These are phyloP conservation scores for Quercus lobata DNA, from an alignment of 331 rosid species.

Conservation along the genomic window DNA sequence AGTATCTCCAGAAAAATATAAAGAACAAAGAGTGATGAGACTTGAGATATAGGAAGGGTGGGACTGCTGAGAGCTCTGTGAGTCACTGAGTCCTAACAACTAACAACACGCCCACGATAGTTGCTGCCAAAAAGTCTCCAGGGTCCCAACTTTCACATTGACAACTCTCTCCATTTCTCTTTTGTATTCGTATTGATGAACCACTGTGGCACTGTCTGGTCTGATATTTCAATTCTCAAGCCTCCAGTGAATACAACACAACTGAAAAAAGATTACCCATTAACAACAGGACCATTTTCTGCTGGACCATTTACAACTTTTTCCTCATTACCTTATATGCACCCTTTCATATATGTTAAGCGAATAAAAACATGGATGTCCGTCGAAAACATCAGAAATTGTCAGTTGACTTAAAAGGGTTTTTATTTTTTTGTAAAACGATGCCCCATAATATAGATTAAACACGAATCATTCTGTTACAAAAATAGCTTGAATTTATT, in stretches of 20 bases:
- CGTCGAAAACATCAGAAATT: too few relatives aligned
- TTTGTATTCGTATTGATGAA: neutral
- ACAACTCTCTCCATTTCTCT: slow-evolving; percentile 11
- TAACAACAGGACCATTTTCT: neutral
- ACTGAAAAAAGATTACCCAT: neutral
- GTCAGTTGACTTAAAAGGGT: too few relatives aligned
- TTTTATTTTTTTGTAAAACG: too few relatives aligned
- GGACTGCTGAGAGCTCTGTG: slow-evolving; percentile 30
- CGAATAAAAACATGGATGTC: too few relatives aligned
- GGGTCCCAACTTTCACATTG: neutral
- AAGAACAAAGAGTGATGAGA: slow-evolving; percentile 40
- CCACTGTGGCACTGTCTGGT: neutral
- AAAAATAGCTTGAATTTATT: neutral
- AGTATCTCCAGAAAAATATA: slow-evolving; percentile 7
- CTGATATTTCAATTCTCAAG: neutral
- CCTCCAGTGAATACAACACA: neutral
- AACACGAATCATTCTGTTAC: too few relatives aligned
- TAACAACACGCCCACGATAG: slow-evolving; percentile 53
- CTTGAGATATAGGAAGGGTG: slow-evolving; percentile 38
- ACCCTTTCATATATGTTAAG: neutral
- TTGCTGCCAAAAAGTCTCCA: slow-evolving; percentile 34
- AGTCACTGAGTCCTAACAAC: slow-evolving; percentile 43
- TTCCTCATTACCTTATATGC: too few relatives aligned
- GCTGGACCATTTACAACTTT: neutral
- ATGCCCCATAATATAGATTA: too few relatives aligned